phyloP scores from a whole-genome alignment of 148 eudicot genomes.

The Suaeda aralocaspica region DNA sequence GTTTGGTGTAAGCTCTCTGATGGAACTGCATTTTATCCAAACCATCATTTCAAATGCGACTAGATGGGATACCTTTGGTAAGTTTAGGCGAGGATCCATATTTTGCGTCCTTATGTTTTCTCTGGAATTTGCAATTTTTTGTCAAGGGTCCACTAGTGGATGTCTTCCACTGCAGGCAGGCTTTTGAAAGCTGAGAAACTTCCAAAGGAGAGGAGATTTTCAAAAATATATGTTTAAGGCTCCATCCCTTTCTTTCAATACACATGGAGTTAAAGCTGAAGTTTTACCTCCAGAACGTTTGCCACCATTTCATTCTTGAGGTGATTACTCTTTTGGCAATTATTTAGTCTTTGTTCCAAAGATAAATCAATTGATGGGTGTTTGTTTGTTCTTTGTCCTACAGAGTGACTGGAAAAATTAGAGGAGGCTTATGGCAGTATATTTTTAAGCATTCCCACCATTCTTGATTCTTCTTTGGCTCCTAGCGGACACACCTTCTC shows the following conservation, averaged over 20 bases:
- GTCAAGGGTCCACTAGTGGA: constrained; percentile 4
- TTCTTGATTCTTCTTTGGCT: constrained; percentile 90
- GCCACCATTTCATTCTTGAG: constrained; percentile 98
- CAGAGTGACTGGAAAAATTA: constrained; percentile 75
- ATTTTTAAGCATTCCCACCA: constrained; percentile 95
- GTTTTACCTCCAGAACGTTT: constrained; percentile 90
- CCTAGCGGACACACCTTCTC: constrained; percentile 82
- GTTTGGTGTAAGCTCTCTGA: constrained; percentile 79
- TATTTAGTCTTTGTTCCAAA: not conserved
- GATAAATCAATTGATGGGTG: not conserved
- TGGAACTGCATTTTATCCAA: constrained; percentile 78
- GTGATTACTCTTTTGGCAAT: constrained; percentile 29
- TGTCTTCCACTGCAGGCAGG: constrained; percentile 49
- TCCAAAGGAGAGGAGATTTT: constrained; percentile 82
- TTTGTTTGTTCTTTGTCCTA: constrained; percentile 18
- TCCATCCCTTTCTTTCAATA: constrained; percentile 94
- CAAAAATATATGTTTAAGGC: constrained; percentile 84
- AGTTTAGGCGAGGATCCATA: constrained; percentile 23
- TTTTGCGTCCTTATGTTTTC: not conserved
- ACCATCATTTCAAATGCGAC: constrained; percentile 94
- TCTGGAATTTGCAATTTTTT: not conserved
- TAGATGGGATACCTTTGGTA: constrained; percentile 99
- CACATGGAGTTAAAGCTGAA: constrained; percentile 87
- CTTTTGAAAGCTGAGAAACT: constrained; percentile 68
- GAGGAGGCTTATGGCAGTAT: constrained; percentile 89